phyloP scores from a whole-genome alignment of 345 rosid genomes.

The Crucihimalaya himalaica region DNA sequence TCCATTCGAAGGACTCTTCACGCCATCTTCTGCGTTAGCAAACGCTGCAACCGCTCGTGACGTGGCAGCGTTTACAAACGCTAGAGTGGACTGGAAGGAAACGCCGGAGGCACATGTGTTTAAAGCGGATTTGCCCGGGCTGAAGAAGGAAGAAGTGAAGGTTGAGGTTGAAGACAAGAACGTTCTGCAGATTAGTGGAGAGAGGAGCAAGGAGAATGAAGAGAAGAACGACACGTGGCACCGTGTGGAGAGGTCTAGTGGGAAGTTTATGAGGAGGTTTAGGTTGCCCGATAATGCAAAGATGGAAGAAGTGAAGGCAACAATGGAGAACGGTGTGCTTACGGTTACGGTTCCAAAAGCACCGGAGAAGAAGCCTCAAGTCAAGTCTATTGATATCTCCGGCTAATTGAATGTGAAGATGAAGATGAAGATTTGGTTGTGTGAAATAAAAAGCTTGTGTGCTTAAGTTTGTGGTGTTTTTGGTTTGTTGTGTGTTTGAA shows the following conservation, averaged over 20 bases:
- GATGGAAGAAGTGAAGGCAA: slow-evolving; percentile 49
- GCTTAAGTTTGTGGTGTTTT: background rate
- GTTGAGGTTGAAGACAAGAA: slow-evolving; percentile 47
- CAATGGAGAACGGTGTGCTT: slow-evolving; percentile 62
- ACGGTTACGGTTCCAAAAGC: slow-evolving; percentile 46
- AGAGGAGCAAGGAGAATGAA: slow-evolving; percentile 43
- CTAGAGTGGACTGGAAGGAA: slow-evolving; percentile 40
- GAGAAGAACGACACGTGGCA: slow-evolving; percentile 44
- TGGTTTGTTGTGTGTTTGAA: slow-evolving; percentile 9
- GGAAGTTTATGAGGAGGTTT: slow-evolving; percentile 45
- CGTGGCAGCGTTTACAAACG: slow-evolving; percentile 36
- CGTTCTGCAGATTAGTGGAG: slow-evolving; percentile 44
- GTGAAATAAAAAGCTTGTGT: slow-evolving; percentile 6
- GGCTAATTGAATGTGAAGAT: slow-evolving; percentile 27
- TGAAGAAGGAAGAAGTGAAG: slow-evolving; percentile 49
- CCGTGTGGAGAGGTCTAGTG: slow-evolving; percentile 39
- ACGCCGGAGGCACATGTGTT: slow-evolving; percentile 40
- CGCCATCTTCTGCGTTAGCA: slow-evolving; percentile 6
- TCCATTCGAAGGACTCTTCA: slow-evolving; percentile 35
- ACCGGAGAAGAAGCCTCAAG: slow-evolving; percentile 42
- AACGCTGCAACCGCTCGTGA: slow-evolving; percentile 29
- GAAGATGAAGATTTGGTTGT: slow-evolving; percentile 8
- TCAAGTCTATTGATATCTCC: slow-evolving; percentile 56
- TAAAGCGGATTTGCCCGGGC: slow-evolving; percentile 40
- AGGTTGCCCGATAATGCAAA: slow-evolving; percentile 42